Conservation (phyloP, 2,329 filamentous ascomycete genomes). For the Neofusicoccum sp. region DNA sequence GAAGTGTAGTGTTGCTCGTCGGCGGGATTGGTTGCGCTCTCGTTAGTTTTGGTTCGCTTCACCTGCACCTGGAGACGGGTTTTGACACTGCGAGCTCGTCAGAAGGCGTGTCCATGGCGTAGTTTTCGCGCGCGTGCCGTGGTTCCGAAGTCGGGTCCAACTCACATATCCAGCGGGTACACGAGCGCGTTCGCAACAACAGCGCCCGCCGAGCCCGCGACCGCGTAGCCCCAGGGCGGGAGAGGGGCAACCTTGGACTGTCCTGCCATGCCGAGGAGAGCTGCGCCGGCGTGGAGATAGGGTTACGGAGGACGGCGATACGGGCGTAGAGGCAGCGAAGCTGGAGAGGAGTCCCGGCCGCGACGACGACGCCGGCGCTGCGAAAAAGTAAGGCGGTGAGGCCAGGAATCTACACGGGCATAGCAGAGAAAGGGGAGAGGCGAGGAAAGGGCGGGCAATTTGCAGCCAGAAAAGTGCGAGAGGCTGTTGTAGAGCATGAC, state of each 20-base stretch:
- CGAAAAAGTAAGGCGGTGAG: neutral
- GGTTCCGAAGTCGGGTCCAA: slow-evolving; percentile 21
- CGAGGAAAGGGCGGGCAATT: neutral
- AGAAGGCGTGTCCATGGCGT: neutral
- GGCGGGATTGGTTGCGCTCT: slow-evolving; percentile 35
- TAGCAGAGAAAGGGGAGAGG: neutral
- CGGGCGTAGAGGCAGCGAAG: neutral
- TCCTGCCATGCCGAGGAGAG: slow-evolving; percentile 47
- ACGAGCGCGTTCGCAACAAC: slow-evolving; percentile 93
- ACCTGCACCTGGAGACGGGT: slow-evolving; percentile 94
- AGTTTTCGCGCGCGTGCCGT: slow-evolving; percentile 7
- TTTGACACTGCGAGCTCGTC: slow-evolving; percentile 69
- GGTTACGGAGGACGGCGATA: slow-evolving; percentile 10
- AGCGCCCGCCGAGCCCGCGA: slow-evolving; percentile 88
- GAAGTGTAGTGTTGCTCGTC: slow-evolving; percentile 74
- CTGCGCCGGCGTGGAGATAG: neutral
- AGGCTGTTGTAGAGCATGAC: slow-evolving; percentile 7
- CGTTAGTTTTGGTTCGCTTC: slow-evolving; percentile 51
- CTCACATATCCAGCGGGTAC: slow-evolving; percentile 95
- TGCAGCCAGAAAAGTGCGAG: slow-evolving; percentile 4
- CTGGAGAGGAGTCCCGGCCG: neutral
- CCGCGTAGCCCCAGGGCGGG: slow-evolving; percentile 88
- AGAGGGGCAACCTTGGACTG: slow-evolving; percentile 67
- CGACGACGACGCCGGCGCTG: neutral
- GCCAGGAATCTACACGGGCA: neutral